phyloP scores from a whole-genome alignment of 108 stramenopile genomes.

The Skeletonema tropicum region DNA sequence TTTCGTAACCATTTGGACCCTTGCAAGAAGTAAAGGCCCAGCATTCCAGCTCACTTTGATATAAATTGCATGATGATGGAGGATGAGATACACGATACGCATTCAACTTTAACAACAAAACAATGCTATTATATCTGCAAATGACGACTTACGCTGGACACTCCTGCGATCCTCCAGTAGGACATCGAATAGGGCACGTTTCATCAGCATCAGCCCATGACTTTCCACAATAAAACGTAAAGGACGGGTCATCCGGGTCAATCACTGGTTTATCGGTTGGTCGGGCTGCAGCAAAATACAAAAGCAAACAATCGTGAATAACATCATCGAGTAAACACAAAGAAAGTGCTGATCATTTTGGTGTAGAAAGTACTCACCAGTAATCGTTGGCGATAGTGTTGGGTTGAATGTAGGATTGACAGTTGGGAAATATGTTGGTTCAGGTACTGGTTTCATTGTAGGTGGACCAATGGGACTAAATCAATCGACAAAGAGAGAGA shows the following conservation, averaged over 20 bases:
- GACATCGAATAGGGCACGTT: conserved; percentile 40
- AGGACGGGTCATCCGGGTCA: conserved; percentile 18
- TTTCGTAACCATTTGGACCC: conserved; percentile 30
- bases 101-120: neutral
- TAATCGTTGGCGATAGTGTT: conserved; percentile 35
- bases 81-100: neutral
- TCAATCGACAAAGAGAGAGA: neutral
- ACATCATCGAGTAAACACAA: neutral
- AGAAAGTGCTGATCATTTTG: neutral
- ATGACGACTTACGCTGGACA: conserved; percentile 45
- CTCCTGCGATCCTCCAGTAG: conserved; percentile 36
- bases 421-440: conserved; percentile 18
- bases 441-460: conserved; percentile 24
- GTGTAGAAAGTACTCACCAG: neutral
- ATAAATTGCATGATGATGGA: neutral
- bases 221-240: conserved; percentile 44
- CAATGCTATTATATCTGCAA: neutral
- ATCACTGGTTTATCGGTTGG: conserved; percentile 17
- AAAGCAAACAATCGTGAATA: neutral
- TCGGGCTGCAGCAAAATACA: neutral
- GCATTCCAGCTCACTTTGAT: conserved; percentile 36
- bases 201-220: conserved; percentile 48
- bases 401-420: conserved; percentile 10
- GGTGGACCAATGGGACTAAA: conserved; percentile 32
- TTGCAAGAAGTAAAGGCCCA: conserved; percentile 50